Conservation (phyloP, 106 monocot genomes). For the Triglochin maritima region DNA sequence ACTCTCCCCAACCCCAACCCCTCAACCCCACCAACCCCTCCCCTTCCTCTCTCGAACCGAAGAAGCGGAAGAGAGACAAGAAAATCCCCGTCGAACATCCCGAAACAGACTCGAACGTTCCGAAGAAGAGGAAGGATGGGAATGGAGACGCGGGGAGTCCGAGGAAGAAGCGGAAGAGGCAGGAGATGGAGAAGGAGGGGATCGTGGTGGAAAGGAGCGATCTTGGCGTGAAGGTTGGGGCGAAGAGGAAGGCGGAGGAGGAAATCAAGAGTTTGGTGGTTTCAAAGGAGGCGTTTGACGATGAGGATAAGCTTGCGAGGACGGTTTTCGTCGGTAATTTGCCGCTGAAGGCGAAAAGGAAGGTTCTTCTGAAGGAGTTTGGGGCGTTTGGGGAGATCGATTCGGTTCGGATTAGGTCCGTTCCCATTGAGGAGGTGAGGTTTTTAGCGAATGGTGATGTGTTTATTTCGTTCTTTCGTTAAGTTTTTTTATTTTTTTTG, state of each 20-base stretch:
- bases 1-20: neutral
- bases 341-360: constrained; percentile 65
- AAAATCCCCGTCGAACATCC: neutral
- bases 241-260: constrained; percentile 74
- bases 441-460: neutral
- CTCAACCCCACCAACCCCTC: constrained; percentile 3
- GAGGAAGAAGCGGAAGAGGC: constrained; percentile 66
- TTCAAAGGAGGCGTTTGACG: constrained; percentile 43
- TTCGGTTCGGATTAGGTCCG: constrained; percentile 76
- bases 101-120: neutral
- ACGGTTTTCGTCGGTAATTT: constrained; percentile 91
- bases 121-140: constrained; percentile 15
- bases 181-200: constrained; percentile 35
- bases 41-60: neutral
- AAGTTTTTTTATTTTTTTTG: constrained; percentile 1
- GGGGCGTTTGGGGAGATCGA: constrained; percentile 69
- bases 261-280: constrained; percentile 10
- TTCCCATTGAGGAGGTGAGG: constrained; percentile 66
- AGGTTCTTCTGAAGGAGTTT: constrained; percentile 74
- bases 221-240: constrained; percentile 26
- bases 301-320: constrained; percentile 80
- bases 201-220: constrained; percentile 5
- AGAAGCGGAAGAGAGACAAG: constrained; percentile 18
- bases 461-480: neutral
- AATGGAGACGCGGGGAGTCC: constrained; percentile 9